Evolutionary conservation across 2,329 filamentous ascomycete genomes (phyloP).

Genomic region (Ilyonectria destructans): DNA sequence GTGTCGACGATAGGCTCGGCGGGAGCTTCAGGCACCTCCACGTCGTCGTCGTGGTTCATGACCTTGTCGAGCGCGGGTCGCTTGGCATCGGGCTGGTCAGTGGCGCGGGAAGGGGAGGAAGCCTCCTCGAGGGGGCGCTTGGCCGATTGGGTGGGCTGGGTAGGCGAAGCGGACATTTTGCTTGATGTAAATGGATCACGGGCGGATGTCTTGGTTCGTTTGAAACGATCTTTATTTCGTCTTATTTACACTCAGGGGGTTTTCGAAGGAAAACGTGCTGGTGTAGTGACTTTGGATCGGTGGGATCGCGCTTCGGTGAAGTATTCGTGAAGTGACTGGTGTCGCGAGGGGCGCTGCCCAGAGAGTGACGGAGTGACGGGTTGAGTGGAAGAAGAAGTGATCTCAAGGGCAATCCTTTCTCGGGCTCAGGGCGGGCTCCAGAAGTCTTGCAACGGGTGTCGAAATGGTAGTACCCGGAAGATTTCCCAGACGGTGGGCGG

Average conservation of each 20-base stretch:
- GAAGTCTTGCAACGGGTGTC: conserved; percentile 52
- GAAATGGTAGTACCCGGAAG: conserved; percentile 45
- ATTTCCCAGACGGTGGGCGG: conserved; percentile 50
- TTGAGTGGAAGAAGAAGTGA: conserved; percentile 49
- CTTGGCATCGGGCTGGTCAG: conserved; percentile 97
- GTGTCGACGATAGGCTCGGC: conserved; percentile 55
- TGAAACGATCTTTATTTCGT: conserved; percentile 58
- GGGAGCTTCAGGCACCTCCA: conserved; percentile 59
- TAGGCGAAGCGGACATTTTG: conserved; percentile 83
- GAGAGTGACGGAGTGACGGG: conserved; percentile 52
- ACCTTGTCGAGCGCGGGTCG: conserved; percentile 96
- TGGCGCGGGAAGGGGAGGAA: conserved; percentile 92
- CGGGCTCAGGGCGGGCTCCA: conserved; percentile 51
- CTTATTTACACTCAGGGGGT: conserved; percentile 88
- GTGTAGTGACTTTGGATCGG: conserved; percentile 73
- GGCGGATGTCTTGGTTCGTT: conserved; percentile 45
- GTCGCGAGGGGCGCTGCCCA: conserved; percentile 55
- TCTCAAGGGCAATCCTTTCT: conserved; percentile 50
- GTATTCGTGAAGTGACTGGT: conserved; percentile 59
- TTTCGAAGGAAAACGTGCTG: conserved; percentile 96
- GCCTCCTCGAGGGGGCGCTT: conserved; percentile 98
- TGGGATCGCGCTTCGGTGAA: conserved; percentile 61
- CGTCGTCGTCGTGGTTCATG: conserved; percentile 77
- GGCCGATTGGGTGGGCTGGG: conserved; percentile 77
- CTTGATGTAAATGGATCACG: conserved; percentile 47